A percentile compares a stretch with the other conserved stretches of the same genome.
phyloP scores from a whole-genome alignment of 176 grass and related monocot genomes.

The Rhynchospora breviuscula region DNA sequence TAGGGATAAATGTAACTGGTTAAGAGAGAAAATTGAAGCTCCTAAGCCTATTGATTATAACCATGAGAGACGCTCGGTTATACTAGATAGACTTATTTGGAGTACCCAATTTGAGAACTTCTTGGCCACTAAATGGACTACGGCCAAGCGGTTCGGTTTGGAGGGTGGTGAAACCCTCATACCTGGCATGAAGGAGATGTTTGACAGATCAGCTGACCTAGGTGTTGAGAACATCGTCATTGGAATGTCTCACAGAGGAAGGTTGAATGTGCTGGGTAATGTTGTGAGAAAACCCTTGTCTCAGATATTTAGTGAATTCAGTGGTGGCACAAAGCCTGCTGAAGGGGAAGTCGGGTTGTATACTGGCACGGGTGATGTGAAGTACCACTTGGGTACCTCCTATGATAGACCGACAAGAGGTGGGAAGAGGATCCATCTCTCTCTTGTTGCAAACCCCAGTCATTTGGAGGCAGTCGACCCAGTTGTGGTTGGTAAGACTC shows the following conservation, averaged over 20 bases:
- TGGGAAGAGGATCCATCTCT: conserved; percentile 81
- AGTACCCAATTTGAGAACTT: conserved; percentile 97
- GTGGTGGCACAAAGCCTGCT: conserved; percentile 73
- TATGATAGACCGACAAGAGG: conserved; percentile 88
- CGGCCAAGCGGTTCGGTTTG: conserved; percentile 84
- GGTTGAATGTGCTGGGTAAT: conserved; percentile 87
- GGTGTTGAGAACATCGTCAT: conserved; percentile 90
- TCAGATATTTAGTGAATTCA: conserved; percentile 98
- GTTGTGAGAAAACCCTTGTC: conserved; percentile 80
- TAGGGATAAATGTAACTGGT: conserved; percentile 92
- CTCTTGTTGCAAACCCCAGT: conserved; percentile 86
- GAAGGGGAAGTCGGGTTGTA: conserved; percentile 83
- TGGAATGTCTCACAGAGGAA: conserved; percentile 94
- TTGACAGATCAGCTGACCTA: conserved; percentile 60
- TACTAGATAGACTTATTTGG: conserved; percentile 93
- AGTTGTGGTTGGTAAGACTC: conserved; percentile 82
- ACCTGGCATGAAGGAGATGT: conserved; percentile 98
- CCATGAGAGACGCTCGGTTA: conserved; percentile 57
- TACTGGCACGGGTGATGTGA: conserved; percentile 89
- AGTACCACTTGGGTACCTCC: conserved; percentile 93
- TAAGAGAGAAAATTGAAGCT: conserved; percentile 80
- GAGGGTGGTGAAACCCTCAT: conserved; percentile 90
- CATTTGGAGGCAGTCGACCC: conserved; percentile 90
- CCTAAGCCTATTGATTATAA: conserved; percentile 37
- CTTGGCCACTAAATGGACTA: conserved; percentile 88